Base-by-base conservation (phyloP, 768 basidiomycete genomes). In the Lactarius tabidus region DNA sequence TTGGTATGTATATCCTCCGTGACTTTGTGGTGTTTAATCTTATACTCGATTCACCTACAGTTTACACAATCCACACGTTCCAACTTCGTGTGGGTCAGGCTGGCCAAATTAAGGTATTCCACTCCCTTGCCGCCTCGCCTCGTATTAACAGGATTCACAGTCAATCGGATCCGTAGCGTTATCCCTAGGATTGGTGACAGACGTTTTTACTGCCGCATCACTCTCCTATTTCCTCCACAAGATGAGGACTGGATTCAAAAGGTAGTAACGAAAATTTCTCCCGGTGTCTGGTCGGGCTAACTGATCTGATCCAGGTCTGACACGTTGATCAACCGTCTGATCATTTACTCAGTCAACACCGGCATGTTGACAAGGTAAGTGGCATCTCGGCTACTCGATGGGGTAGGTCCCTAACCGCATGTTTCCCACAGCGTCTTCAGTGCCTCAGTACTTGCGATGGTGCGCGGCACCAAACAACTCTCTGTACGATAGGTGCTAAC, bases 331-430 rank as follows among this genome's bases (percentile, higher is more conserved):
- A 84, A 82, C 65, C 78, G 70, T 3, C 74, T 89, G 35, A 84
- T 77, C 9, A 69, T 84, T n/a, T 86, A 86, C 64, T 85, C 86
- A 18, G 74, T 88, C 48, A 86, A 84, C 66, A 88, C 86, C 0
- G 87, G 87, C 23, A 75, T 77, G 6, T 59, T 90, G 41, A 88
- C 87, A n/a, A 84, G 84, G 87, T 81, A 35, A 53, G 69, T 57
- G 72, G 6, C 43, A 8, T 33, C 6, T 28, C 15, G 6, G 33
- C 33, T 36, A 70, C 57, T 65, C 68, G 51, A 4, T 26, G 12
- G 15, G 9, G 26, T 20, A 28, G 39, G 17, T 39, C 15, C 20
- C 45, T 45, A 20, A 66, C 23, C 26, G 23, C n/a, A 8, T 15
- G 26, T 43, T 54, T 17, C 43, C 57, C 14, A 57, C 66, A 83